phyloP scores from a whole-genome alignment of 116 monocot genomes.

The Thalassia testudinum region DNA sequence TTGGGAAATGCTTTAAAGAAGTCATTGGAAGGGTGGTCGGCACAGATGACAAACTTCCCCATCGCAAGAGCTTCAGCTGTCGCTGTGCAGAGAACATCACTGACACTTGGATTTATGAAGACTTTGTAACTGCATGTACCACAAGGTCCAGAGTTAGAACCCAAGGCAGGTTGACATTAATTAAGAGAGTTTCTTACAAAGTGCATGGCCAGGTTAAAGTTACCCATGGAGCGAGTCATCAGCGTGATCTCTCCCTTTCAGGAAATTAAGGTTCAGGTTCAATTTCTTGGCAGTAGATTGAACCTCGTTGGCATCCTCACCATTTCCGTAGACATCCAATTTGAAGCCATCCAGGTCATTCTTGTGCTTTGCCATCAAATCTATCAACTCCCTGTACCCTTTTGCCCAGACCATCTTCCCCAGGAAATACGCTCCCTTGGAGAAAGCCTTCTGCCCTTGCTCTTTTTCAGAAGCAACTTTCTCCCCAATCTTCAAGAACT shows the following conservation, averaged over 20 bases:
- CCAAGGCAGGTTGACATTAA: neutral
- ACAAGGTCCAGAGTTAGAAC: neutral
- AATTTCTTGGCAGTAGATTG: constrained; percentile 67
- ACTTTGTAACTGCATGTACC: constrained; percentile 63
- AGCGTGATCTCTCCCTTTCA: constrained; percentile 92
- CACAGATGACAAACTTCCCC: constrained; percentile 97
- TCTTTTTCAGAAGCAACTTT: constrained; percentile 50
- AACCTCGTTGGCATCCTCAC: constrained; percentile 84
- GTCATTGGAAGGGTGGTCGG: constrained; percentile 96
- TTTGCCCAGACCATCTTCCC: constrained; percentile 99
- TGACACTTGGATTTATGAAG: constrained; percentile 92
- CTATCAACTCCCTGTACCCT: constrained; percentile 84
- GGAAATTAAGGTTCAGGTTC: constrained; percentile 74
- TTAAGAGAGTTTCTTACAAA: neutral
- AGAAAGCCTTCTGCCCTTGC: constrained; percentile 55
- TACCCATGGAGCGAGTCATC: constrained; percentile 94
- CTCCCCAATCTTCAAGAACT: constrained; percentile 79
- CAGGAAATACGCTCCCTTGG: constrained; percentile 92
- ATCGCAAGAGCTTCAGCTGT: constrained; percentile 98
- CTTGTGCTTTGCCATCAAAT: constrained; percentile 73
- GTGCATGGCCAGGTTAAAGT: neutral
- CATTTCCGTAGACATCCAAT: constrained; percentile 84
- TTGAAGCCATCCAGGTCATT: constrained; percentile 66
- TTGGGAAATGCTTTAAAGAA: constrained; percentile 89
- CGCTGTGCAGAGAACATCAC: constrained; percentile 94